phyloP scores from a whole-genome alignment of 257 asterid species.

The Orobanche coerulescens region DNA sequence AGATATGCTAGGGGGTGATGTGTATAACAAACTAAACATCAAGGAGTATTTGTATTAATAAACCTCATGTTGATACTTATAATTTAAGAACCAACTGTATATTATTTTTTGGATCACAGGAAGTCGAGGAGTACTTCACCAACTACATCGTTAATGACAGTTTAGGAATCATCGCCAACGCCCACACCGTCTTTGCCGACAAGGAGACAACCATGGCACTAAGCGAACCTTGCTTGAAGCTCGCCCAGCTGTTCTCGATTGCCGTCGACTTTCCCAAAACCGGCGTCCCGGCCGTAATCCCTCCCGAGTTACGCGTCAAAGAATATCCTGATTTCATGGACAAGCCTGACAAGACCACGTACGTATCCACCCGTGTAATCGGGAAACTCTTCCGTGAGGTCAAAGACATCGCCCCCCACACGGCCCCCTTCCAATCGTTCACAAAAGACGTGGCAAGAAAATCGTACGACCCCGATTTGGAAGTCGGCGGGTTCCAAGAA shows the following conservation, averaged over 20 bases:
- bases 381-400: slow-evolving; percentile 79
- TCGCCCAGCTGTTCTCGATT: slow-evolving; percentile 54
- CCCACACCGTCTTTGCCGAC: slow-evolving; percentile 80
- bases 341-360: slow-evolving; percentile 54
- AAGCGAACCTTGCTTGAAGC: slow-evolving; percentile 46
- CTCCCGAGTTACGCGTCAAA: slow-evolving; percentile 57
- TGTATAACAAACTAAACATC: no score
- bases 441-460: slow-evolving; percentile 48
- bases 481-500: slow-evolving; percentile 54
- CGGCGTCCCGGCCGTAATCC: slow-evolving; percentile 81
- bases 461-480: slow-evolving; percentile 59
- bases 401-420: slow-evolving; percentile 42
- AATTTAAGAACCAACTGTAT: no score
- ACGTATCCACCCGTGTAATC: slow-evolving; percentile 43
- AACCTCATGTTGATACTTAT: no score
- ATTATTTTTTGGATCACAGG: slow-evolving; percentile 36
- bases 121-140: slow-evolving; percentile 72
- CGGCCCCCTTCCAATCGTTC: slow-evolving; percentile 31
- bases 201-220: slow-evolving; percentile 43
- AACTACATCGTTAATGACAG: slow-evolving; percentile 79
- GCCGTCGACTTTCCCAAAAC: slow-evolving; percentile 95
- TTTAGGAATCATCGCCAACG: slow-evolving; percentile 57
- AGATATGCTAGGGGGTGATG: no score
- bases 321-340: slow-evolving; percentile 95
- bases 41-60: no score